phyloP scores from a whole-genome alignment of 805 yeast genomes.

The Cyberlindnera suaveolens region DNA sequence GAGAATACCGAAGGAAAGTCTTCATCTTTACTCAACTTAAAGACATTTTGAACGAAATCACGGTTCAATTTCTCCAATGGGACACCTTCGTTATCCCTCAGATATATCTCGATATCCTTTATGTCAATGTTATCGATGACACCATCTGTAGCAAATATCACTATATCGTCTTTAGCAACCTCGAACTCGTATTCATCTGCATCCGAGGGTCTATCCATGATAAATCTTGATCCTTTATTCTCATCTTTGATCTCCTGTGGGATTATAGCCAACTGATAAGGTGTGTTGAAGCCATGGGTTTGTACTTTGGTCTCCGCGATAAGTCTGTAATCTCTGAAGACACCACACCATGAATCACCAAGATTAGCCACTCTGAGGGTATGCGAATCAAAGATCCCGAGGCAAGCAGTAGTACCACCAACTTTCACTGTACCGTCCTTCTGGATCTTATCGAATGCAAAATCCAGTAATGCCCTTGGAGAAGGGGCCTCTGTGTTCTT shows the following conservation, averaged over 20 bases:
- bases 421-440: constrained; percentile 60
- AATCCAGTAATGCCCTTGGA: constrained; percentile 38
- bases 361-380: constrained; percentile 63
- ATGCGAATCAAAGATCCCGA: constrained; percentile 60
- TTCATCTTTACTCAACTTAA: constrained; percentile 62
- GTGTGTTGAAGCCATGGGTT: constrained; percentile 86
- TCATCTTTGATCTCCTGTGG: constrained; percentile 54
- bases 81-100: constrained; percentile 42
- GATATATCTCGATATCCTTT: constrained; percentile 62
- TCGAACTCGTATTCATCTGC: constrained; percentile 66
- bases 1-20: constrained; percentile 81
- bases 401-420: constrained; percentile 92
- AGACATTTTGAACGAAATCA: constrained; percentile 60
- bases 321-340: constrained; percentile 61
- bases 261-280: constrained; percentile 81
- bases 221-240: constrained; percentile 47
- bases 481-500: constrained; percentile 7
- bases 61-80: constrained; percentile 43
- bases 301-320: constrained; percentile 68
- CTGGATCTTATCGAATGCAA: constrained; percentile 51
- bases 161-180: constrained; percentile 63
- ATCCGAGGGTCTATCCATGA: constrained; percentile 62
- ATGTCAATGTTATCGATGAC: constrained; percentile 78
- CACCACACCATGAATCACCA: constrained; percentile 94
- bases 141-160: constrained; percentile 90